phyloP scores from a whole-genome alignment of 75 land plant genomes.

The Cupressus sempervirens region DNA sequence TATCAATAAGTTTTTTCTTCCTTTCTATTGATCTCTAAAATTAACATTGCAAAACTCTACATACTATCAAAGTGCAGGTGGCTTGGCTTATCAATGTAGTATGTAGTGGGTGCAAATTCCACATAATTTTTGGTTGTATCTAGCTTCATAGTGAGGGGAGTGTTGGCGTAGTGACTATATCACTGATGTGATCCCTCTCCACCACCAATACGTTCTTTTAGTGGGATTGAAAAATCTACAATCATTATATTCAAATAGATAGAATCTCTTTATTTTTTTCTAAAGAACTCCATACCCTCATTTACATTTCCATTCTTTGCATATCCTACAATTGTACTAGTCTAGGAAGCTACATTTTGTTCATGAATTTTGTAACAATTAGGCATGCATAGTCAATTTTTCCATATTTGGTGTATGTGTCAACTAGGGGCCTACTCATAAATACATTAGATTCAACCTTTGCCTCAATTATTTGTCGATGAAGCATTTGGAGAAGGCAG shows the following conservation, averaged over 20 bases:
- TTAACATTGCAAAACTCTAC: too few relatives aligned
- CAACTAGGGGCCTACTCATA: conserved; percentile 44
- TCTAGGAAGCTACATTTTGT: conserved; percentile 47
- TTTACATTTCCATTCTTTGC: conserved; percentile 34
- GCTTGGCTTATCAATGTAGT: too few relatives aligned
- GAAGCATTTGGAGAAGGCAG: conserved; percentile 29
- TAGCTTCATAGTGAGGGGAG: too few relatives aligned
- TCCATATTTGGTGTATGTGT: conserved; percentile 53
- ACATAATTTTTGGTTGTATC: too few relatives aligned
- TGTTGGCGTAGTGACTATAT: too few relatives aligned
- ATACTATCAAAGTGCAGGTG: too few relatives aligned
- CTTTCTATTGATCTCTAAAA: too few relatives aligned
- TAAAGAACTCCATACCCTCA: conserved; percentile 43
- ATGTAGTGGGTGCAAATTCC: too few relatives aligned
- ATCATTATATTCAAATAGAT: conserved; percentile 37
- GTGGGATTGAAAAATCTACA: conserved; percentile 23
- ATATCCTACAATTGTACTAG: conserved; percentile 51
- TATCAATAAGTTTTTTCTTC: too few relatives aligned
- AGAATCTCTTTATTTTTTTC: conserved; percentile 29
- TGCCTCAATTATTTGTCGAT: conserved; percentile 28
- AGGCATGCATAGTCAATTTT: conserved; percentile 31
- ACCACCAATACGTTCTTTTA: too few relatives aligned
- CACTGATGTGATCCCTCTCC: too few relatives aligned
- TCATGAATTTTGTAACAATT: conserved; percentile 39
- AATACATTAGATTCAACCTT: conserved; percentile 30